Conservation (phyloP, 768 basidiomycete species). For the Mycena galopus region DNA sequence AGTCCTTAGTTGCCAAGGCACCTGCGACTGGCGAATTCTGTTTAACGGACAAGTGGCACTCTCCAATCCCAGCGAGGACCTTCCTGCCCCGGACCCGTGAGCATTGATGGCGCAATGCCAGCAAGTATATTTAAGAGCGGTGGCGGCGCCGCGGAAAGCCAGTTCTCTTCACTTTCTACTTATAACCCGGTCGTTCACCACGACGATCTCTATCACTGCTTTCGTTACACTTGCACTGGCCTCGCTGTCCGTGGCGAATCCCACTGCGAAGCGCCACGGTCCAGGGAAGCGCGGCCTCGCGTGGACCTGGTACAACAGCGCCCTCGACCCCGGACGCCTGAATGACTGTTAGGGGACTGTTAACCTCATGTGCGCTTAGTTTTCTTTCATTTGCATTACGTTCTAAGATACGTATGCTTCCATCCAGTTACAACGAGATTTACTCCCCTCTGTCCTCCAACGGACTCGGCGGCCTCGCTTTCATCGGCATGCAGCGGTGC, state of each 20-base stretch:
- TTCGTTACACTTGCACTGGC: background rate
- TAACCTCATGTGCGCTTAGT: constrained; percentile 19
- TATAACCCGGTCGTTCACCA: too few species aligned
- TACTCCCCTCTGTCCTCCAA: constrained; percentile 49
- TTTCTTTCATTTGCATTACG: background rate
- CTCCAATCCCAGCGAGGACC: too few species aligned
- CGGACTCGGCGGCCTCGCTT: constrained; percentile 50
- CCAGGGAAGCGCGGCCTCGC: background rate
- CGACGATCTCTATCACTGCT: too few species aligned
- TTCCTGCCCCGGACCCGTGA: too few species aligned
- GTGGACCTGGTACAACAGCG: background rate
- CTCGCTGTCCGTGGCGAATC: background rate
- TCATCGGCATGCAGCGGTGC: constrained; percentile 56
- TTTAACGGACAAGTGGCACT: too few species aligned
- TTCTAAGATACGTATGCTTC: background rate
- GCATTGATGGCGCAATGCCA: too few species aligned
- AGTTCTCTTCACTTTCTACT: too few species aligned
- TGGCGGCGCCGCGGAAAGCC: too few species aligned
- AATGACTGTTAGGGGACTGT: constrained; percentile 24
- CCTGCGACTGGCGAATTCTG: too few species aligned
- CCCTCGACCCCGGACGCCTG: constrained; percentile 6
- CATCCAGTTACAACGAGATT: constrained; percentile 53
- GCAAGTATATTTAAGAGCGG: too few species aligned
- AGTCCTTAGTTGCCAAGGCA: too few species aligned
- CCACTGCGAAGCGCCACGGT: background rate